Conservation (phyloP, 2,329 filamentous ascomycete species). For the Zymoseptoria crescenta region DNA sequence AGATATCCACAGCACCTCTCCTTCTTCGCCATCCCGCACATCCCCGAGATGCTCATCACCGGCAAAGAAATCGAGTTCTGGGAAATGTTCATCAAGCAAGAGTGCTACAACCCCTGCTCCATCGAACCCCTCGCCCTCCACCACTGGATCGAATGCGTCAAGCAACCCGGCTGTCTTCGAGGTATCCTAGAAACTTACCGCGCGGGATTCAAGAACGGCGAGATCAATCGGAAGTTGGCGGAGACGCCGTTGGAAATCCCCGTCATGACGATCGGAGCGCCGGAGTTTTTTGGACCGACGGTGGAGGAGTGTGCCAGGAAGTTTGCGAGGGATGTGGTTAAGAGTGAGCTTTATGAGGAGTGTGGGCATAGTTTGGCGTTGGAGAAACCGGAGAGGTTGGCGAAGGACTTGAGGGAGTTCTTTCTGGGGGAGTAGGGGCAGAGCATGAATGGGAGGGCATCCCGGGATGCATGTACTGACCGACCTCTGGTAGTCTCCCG, state of each 20-base stretch:
- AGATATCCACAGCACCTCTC: slow-evolving; percentile 21
- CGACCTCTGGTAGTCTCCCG: too few relatives aligned
- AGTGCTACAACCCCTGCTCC: slow-evolving; percentile 33
- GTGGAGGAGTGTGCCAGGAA: slow-evolving; percentile 27
- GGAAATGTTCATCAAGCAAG: slow-evolving; percentile 35
- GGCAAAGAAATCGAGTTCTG: slow-evolving; percentile 34
- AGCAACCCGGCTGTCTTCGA: slow-evolving; percentile 27
- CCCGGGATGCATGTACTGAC: too few relatives aligned
- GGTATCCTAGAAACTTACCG: slow-evolving; percentile 31
- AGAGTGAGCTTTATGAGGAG: slow-evolving; percentile 29
- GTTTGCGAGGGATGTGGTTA: slow-evolving; percentile 25
- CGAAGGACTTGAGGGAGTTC: slow-evolving; percentile 22
- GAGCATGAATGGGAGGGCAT: too few relatives aligned
- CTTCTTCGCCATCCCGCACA: slow-evolving; percentile 31
- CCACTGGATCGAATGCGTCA: slow-evolving; percentile 29
- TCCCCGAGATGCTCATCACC: slow-evolving; percentile 35
- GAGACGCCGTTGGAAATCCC: slow-evolving; percentile 26
- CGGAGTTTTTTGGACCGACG: slow-evolving; percentile 30
- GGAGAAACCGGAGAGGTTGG: slow-evolving; percentile 29
- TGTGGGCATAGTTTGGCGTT: slow-evolving; percentile 30
- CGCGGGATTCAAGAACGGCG: slow-evolving; percentile 28
- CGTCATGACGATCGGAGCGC: slow-evolving; percentile 30
- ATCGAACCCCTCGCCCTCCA: slow-evolving; percentile 29
- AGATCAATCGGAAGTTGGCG: slow-evolving; percentile 24
- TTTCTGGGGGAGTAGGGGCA: slow-evolving; percentile 13